Conservation (phyloP, 2,329 filamentous ascomycete species). For the Fusarium sp. region DNA sequence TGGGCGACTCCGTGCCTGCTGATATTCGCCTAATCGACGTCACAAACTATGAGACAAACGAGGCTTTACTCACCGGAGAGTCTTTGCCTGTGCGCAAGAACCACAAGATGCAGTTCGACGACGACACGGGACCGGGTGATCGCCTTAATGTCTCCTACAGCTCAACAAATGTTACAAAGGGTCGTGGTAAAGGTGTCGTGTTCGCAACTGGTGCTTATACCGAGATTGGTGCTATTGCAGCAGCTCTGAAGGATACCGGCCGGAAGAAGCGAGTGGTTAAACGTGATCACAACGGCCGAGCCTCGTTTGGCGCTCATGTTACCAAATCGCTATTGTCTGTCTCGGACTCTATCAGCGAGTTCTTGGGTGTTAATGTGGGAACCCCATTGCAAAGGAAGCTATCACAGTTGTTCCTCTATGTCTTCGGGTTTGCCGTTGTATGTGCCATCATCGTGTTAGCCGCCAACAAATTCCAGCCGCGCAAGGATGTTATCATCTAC, state of each 20-base stretch:
- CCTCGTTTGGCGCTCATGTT: slow-evolving; percentile 49
- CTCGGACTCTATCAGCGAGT: slow-evolving; percentile 49
- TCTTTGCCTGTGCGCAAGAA: slow-evolving; percentile 71
- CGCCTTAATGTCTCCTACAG: slow-evolving; percentile 74
- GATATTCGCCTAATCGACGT: slow-evolving; percentile 60
- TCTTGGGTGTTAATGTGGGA: slow-evolving; percentile 66
- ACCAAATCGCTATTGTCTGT: slow-evolving; percentile 54
- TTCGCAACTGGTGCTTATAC: slow-evolving; percentile 73
- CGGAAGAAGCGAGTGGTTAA: slow-evolving; percentile 52
- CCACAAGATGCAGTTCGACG: slow-evolving; percentile 56
- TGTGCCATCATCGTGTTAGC: slow-evolving; percentile 42
- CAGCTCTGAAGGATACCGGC: slow-evolving; percentile 55
- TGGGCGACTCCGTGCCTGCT: slow-evolving; percentile 71
- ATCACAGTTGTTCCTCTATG: slow-evolving; percentile 73
- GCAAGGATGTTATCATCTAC: slow-evolving; percentile 56
- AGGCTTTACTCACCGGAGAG: slow-evolving; percentile 37
- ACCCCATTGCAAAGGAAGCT: slow-evolving; percentile 78
- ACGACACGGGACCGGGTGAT: slow-evolving; percentile 64
- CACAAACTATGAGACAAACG: slow-evolving; percentile 36
- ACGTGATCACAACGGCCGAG: slow-evolving; percentile 60
- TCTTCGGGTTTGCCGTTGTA: slow-evolving; percentile 52
- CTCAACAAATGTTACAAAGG: slow-evolving; percentile 72
- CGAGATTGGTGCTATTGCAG: slow-evolving; percentile 72
- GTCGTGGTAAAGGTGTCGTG: slow-evolving; percentile 70
- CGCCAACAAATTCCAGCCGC: slow-evolving; percentile 48